A percentile compares a stretch with the other conserved stretches of the same genome.
Conservation (phyloP, 2,329 filamentous ascomycete species). For the Onygena corvina region DNA sequence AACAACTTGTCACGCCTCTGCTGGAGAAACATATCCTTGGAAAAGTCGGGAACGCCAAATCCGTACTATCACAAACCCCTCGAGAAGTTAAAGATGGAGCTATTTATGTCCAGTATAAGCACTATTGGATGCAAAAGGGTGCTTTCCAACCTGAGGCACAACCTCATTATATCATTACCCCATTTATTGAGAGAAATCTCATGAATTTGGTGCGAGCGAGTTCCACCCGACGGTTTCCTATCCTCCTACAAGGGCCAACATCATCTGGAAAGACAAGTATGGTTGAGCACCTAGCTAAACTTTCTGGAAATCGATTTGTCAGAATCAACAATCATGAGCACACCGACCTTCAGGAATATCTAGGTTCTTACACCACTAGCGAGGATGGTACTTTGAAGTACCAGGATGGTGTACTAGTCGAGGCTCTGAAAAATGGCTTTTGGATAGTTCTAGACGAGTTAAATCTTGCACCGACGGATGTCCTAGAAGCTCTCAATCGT, state of each 20-base stretch:
- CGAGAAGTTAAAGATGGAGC: constrained; percentile 64
- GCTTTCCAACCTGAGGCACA: constrained; percentile 55
- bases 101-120: constrained; percentile 70
- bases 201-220: constrained; percentile 88
- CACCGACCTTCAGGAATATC: constrained; percentile 92
- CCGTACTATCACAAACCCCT: constrained; percentile 66
- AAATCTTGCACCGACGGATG: constrained; percentile 92
- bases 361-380: constrained; percentile 85
- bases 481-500: constrained; percentile 89
- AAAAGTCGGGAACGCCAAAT: constrained; percentile 54
- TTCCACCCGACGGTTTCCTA: constrained; percentile 81
- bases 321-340: constrained; percentile 99
- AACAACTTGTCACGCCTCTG: constrained; percentile 62
- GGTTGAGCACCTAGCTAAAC: constrained; percentile 96
- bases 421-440: constrained; percentile 80
- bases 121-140: constrained; percentile 85
- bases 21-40: constrained; percentile 71
- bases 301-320: constrained; percentile 92
- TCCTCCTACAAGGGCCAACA: constrained; percentile 90
- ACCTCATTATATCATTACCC: constrained; percentile 88
- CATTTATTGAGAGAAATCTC: constrained; percentile 87
- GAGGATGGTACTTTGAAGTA: constrained; percentile 75
- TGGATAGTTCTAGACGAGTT: constrained; percentile 98
- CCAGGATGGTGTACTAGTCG: constrained; percentile 85
- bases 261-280: constrained; percentile 98